Evolutionary conservation across 1,139 yeast species (phyloP), one percentile per base, ranked within the genome.

Genomic region (Pichia sp.): DNA sequence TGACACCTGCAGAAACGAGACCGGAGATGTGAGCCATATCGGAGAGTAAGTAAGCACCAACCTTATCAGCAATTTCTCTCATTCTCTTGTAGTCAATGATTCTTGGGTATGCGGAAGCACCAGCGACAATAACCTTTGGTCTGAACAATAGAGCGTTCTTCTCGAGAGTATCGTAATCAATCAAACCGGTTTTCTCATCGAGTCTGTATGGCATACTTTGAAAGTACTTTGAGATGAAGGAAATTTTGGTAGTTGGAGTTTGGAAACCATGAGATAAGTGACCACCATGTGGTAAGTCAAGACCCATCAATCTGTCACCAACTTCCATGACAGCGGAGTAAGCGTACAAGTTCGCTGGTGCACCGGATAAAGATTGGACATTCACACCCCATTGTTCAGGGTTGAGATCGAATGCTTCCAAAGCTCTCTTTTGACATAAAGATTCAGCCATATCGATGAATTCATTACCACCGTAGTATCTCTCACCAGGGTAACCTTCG

Each of bases 21-120:
- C 97, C 97, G 22, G 96, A 85, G 50, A 85, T 88, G 60, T 88
- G 97, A 33, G 97, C 96, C 96, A 88, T 88, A 62, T 88, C 97
- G 44, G 85, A 79, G 58, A 88, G 69, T 46, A 88, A 71, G 63
- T 86, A 87, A 35, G 96, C 96, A 44, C 94, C 94, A 47, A 88
- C 94, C 59, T 77, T 81, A 63, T 86, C 93, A 41, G 96, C 94
- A 50, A 88, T 88, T 54, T 78, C 71, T 54, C 77, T 77, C 81
- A 88, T 84, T 66, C 91, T 78, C 63, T 73, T 74, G 73, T 88
- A 88, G 65, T 88, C 96, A 52, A 88, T 78, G 48, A 84, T 67
- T 62, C 97, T 77, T 45, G 95, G 83, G 66, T 88, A 88, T 32
- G 97, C 96, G 41, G 96, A 85, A 37, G 97, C 88, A 58, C 97